Percentiles rank a stretch among this genome's conserved stretches.
phyloP scores from a whole-genome alignment of 2,329 filamentous ascomycete species.

The Neodidymelliopsis sp. region DNA sequence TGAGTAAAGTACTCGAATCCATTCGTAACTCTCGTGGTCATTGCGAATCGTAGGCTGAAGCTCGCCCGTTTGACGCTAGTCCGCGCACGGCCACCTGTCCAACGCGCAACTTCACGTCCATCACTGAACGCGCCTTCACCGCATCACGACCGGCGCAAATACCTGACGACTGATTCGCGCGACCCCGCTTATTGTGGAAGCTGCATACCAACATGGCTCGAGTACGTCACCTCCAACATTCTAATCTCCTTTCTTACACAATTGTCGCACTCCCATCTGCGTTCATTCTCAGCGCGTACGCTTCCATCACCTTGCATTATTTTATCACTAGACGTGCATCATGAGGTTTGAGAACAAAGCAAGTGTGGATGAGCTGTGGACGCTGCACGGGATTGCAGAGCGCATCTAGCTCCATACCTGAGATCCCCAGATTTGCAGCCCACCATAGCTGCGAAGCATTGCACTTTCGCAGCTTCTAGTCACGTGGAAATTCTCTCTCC shows the following conservation, averaged over 20 bases:
- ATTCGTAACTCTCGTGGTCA: no score
- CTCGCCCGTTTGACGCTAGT: constrained; percentile 4
- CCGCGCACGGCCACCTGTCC: constrained; percentile 28
- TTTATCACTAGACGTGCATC: not conserved
- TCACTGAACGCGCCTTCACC: constrained; percentile 44
- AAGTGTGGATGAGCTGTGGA: not conserved
- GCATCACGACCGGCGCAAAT: constrained; percentile 33
- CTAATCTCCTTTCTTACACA: not conserved
- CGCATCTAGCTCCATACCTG: not conserved
- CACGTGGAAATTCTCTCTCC: not conserved
- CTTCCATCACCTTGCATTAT: not conserved
- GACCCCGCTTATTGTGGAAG: constrained; percentile 25
- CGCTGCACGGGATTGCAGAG: not conserved
- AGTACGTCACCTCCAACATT: constrained; percentile 35
- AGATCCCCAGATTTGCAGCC: not conserved
- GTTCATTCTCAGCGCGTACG: not conserved
- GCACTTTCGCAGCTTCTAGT: no score
- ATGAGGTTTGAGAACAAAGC: not conserved
- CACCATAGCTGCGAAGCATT: not conserved
- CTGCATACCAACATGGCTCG: constrained; percentile 39
- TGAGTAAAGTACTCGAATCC: no score
- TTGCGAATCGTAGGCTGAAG: no score
- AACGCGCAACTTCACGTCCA: constrained; percentile 32
- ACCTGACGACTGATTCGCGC: constrained; percentile 23
- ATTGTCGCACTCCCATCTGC: not conserved